Evolutionary conservation across 2,329 filamentous ascomycete genomes (phyloP), one percentile per base, ranked within the genome.

Genomic region (Botrytis aclada): DNA sequence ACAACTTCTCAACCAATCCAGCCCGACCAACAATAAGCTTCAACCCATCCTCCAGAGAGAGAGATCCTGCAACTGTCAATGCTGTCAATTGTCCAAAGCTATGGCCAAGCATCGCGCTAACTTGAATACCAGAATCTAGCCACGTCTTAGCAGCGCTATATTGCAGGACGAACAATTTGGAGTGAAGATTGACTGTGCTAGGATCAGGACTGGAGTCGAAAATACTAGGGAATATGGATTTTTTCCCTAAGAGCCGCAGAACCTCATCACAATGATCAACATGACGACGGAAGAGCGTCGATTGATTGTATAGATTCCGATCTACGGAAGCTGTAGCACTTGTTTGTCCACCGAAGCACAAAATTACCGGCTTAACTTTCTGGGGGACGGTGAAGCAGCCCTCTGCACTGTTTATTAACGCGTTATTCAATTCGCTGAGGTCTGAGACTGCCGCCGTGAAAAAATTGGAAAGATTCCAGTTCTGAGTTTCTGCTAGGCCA

Each of bases 121-220:
- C 58, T 39, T 72, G 20, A 3, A 77, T 18, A 9, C 75, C 76
- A 10, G 37, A 72, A 63, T 76, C 76, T 25, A 77, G 71, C 77
- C 77, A 78, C 18, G 39, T 16, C 51, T 51, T 73, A 18, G 77
- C 77, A 58, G 47, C 73, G 1, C 75, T 51, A 51, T 77, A 77
- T 69, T 78, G 77, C 22, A 74, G 43, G 3, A 74, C 67, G 47
- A 78, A 75, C 10, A 76, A 34, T 18, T 37, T 56, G 25, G 56
- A 62, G 32, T 78, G 77, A 9, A 76, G 70, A 20, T n/a, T 66
- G 5, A 72, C 67, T n/a, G n/a, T 64, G 37, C 61, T 64, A 32
- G 25, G 14, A 29, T 64, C 37, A 39, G 34, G 22, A 43, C 25
- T 54, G 25, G 47, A 54, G 47, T 54, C 25, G 47, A n/a, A n/a